phyloP scores from a whole-genome alignment of 352 stramenopile genomes.

The Peronospora farinosa region DNA sequence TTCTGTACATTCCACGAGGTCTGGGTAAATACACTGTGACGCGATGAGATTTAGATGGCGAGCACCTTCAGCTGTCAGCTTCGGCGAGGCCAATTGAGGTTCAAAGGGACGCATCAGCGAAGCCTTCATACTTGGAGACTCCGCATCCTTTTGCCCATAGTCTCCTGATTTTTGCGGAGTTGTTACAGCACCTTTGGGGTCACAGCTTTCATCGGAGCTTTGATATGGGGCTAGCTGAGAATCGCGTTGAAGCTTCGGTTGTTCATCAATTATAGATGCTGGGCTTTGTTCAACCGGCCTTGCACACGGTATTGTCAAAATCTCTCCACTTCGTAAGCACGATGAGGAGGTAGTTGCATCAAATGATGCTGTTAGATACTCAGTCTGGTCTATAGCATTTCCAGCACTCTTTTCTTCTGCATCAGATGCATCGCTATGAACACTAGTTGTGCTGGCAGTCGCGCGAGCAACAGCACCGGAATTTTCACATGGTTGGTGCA shows the following conservation, averaged over 20 bases:
- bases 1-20: constrained; percentile 42
- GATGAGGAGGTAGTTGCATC: constrained; percentile 18
- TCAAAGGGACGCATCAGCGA: constrained; percentile 2
- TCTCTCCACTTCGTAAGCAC: constrained; percentile 16
- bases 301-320: constrained; percentile 1
- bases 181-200: constrained; percentile 1
- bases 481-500: constrained; percentile 11
- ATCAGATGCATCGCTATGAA: constrained; percentile 7
- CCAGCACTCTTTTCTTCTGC: constrained; percentile 7
- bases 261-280: constrained; percentile 6
- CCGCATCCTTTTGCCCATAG: background rate
- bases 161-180: background rate
- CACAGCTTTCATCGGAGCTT: constrained; percentile 1
- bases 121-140: background rate
- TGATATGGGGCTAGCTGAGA: background rate
- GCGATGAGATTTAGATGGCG: constrained; percentile 5
- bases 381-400: constrained; percentile 5
- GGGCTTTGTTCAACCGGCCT: constrained; percentile 8
- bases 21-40: constrained; percentile 36
- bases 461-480: background rate
- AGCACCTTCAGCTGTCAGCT: constrained; percentile 6
- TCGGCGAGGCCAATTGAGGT: constrained; percentile 14
- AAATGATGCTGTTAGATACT: constrained; percentile 13
- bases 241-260: background rate
- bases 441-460: constrained; percentile 8